Conservation (phyloP, 2,329 filamentous ascomycete genomes). For the Colletotrichum sp. region DNA sequence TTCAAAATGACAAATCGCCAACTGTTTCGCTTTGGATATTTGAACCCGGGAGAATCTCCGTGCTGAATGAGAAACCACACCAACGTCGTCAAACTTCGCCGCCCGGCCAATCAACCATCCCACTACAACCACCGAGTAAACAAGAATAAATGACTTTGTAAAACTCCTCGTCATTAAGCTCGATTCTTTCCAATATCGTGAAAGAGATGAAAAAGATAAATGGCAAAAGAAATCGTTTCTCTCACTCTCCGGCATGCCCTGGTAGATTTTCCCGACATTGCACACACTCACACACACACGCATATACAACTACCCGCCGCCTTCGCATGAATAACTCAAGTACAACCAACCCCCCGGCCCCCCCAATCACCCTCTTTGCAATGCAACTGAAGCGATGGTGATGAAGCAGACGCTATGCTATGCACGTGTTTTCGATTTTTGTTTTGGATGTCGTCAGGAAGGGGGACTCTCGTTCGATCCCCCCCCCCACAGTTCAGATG, state of each 20-base stretch:
- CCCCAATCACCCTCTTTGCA: neutral
- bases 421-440: slow-evolving; percentile 9
- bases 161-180: neutral
- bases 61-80: neutral
- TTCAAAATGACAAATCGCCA: neutral
- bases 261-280: neutral
- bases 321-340: neutral
- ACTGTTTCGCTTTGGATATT: neutral
- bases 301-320: neutral
- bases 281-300: neutral
- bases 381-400: slow-evolving; percentile 8
- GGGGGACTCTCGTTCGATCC: neutral
- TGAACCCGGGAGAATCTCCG: neutral
- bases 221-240: neutral
- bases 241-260: neutral
- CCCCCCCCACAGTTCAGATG: neutral
- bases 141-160: neutral
- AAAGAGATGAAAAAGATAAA: neutral
- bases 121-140: neutral
- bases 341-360: neutral
- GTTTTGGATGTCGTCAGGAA: neutral
- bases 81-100: neutral
- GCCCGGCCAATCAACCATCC: neutral
- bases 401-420: slow-evolving; percentile 22
- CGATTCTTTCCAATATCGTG: neutral